These are phyloP conservation scores for Erysiphe neolycopersici DNA, from an alignment of 2,329 filamentous ascomycete genomes.

Conservation along the genomic window DNA sequence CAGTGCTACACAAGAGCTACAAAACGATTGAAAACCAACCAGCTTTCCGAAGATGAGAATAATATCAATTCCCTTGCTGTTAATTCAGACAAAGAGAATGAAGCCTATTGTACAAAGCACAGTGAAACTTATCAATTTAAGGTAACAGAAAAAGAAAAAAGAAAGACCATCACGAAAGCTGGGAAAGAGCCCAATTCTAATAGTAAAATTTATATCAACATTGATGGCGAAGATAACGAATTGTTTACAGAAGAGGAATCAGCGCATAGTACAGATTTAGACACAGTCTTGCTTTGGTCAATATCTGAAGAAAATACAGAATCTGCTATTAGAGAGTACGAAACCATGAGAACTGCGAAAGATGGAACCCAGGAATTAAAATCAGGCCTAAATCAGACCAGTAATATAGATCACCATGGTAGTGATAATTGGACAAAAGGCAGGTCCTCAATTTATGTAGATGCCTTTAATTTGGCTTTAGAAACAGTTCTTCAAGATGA, in stretches of 20 bases:
- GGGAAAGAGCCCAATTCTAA: too few species aligned
- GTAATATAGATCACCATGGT: slow-evolving; percentile 4
- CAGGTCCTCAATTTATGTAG: slow-evolving; percentile 78
- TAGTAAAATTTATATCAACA: slow-evolving; percentile 10
- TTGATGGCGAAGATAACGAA: slow-evolving; percentile 14
- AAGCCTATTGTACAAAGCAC: too few species aligned
- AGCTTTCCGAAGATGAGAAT: too few species aligned
- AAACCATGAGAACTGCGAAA: slow-evolving; percentile 24
- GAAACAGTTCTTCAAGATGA: slow-evolving; percentile 79
- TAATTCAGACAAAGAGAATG: too few species aligned
- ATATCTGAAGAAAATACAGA: too few species aligned
- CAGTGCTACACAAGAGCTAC: too few species aligned
- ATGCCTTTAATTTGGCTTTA: slow-evolving; percentile 83
- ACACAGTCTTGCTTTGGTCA: slow-evolving; percentile 35
- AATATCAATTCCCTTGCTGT: too few species aligned
- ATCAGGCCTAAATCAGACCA: slow-evolving; percentile 25
- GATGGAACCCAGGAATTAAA: slow-evolving; percentile 17
- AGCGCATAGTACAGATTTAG: slow-evolving; percentile 32
- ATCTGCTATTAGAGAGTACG: slow-evolving; percentile 41
- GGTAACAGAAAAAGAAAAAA: too few species aligned
- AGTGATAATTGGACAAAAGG: slow-evolving; percentile 38
- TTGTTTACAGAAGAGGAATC: slow-evolving; percentile 10
- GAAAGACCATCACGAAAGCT: too few species aligned
- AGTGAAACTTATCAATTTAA: too few species aligned
- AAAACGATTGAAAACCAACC: too few species aligned